Base-by-base conservation (phyloP, 257 asterid genomes). In the Solanum pennellii region DNA sequence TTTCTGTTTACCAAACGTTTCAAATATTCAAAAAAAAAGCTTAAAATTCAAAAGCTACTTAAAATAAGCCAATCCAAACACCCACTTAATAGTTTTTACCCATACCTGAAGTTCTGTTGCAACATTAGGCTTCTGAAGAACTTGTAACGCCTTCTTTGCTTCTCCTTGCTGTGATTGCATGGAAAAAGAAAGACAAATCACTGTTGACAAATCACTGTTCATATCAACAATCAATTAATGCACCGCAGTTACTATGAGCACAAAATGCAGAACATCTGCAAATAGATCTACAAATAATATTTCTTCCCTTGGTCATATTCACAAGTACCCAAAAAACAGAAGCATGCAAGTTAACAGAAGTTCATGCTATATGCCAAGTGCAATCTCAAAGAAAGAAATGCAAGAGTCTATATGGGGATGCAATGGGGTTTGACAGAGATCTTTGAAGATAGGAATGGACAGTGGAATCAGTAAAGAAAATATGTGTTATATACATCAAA, bases 41-140 rank as follows among this genome's bases (percentile, higher is more conserved):
- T 56, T 56, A 56, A 7, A 56, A 56, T 25, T 20, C n/a, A 56
- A 56, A 56, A 56, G 65, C n/a, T 20, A 56, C 65, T 56, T 56
- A 56, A 56, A 56, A 56, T 20, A 56, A 21, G 68, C 6, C 68
- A 59, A 59, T 59, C 68, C 68, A 59, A 62, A 62, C 71, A 23
- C 29, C 69, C 11, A 60, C 69, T 60, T 4, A 7, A 27, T 15
- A 80, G 45, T 47, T 80, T 80, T 47, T 47, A 49, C 42, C 16
- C 87, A 88, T 90, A 95, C 99, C 99, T 97, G 98, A 92, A 96
- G 98, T 79, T 97, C 98, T 88, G 92, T 86, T 42, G 95, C 93
- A 88, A 97, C 97, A 69, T 96, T 97, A 68, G 98, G 96, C 90
- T 94, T 97, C 96, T 95, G 99, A 90, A 97, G 99, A 91, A 97